Evolutionary conservation across 805 yeast species (phyloP), one percentile per base, ranked within the genome.

Genomic region (Danielozyma ontarioensis): DNA sequence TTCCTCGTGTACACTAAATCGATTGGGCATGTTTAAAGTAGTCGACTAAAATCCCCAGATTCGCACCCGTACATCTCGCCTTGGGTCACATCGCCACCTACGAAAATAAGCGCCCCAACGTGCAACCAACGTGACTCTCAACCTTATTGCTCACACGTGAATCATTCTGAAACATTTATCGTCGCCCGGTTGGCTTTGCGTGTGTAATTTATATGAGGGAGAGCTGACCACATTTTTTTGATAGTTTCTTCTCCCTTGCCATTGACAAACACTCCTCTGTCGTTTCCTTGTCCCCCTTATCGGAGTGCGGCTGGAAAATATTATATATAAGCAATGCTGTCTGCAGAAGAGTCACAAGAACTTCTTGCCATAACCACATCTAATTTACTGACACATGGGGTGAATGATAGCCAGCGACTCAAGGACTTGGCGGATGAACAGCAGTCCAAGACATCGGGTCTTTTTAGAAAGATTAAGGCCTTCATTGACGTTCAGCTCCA

Each of bases 1-100:
- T 29, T 72, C 72, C 18, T 35, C 40, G 24, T 26, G 17, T 17
- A 42, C 31, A 16, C 46, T 42, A 30, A 30, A 44, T 18, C 46
- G 36, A 27, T 23, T 34, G 17, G 39, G 21, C 33, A 31, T 38
- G 26, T 22, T 10, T 27, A 27, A 13, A 14, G 14, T 8, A 7
- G 29, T 10, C 8, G 13, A 27, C 14, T 16, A 28, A 24, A 28
- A 31, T 33, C 26, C 30, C 31, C 12, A 10, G 25, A n/a, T 33
- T 29, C 19, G 34, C 29, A 16, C 30, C 22, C 12, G 19, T 26
- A 12, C 34, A 34, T 13, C 25, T 34, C 10, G 13, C 30, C 15
- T 33, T 31, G 10, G 32, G 26, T 12, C 30, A 33, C 4, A 27
- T 34, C 13, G 13, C 31, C 17, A 18, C 37, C 7, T 30, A 33